Percentiles rank a stretch among this genome's conserved stretches.
phyloP scores from a whole-genome alignment of 169 alveolate genomes.

The Babesia bigemina region DNA sequence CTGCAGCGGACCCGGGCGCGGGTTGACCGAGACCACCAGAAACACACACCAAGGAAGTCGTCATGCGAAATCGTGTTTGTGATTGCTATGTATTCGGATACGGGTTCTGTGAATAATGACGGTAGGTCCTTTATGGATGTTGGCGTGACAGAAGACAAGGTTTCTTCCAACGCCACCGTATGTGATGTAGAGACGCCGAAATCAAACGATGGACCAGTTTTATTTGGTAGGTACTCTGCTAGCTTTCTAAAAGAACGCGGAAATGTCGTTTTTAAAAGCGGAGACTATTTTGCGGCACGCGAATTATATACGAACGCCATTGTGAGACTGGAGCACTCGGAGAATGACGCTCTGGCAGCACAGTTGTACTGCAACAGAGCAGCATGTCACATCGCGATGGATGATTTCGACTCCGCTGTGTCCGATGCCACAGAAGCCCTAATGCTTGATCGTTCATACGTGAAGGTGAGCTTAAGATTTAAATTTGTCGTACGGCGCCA shows the following conservation, averaged over 20 bases:
- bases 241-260: conserved; percentile 66
- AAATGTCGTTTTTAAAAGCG: conserved; percentile 52
- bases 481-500: background rate
- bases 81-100: too few species aligned
- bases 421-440: conserved; percentile 82
- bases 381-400: conserved; percentile 80
- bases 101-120: too few species aligned
- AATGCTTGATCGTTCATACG: conserved; percentile 67
- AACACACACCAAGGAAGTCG: too few species aligned
- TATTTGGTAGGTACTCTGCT: conserved; percentile 49
- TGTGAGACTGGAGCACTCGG: conserved; percentile 67
- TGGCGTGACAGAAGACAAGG: too few species aligned
- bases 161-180: too few species aligned
- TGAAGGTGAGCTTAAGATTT: conserved; percentile 56
- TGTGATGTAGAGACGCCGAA: too few species aligned
- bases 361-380: conserved; percentile 81
- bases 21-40: too few species aligned
- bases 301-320: conserved; percentile 72
- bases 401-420: conserved; percentile 76
- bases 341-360: conserved; percentile 59
- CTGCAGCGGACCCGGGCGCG: too few species aligned
- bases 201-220: background rate
- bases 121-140: too few species aligned
- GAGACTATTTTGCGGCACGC: conserved; percentile 56
- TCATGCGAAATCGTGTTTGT: too few species aligned